Conservation (phyloP, 257 asterid species). For the Coffea canephora region DNA sequence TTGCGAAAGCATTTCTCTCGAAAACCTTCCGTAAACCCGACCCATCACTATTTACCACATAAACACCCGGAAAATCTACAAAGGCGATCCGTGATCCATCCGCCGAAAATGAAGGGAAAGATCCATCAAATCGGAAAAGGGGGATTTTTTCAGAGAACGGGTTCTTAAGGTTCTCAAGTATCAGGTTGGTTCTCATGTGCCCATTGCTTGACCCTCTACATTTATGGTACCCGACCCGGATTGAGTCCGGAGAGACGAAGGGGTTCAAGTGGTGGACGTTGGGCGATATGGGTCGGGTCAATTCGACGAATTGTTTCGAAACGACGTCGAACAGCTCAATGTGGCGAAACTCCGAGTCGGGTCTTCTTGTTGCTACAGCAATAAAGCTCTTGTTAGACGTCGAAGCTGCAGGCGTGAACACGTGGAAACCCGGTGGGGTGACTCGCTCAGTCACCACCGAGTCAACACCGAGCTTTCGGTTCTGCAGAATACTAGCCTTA, state of each 20-base stretch:
- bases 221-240: conserved; percentile 63
- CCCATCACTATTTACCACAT: conserved; percentile 72
- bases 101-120: conserved; percentile 81
- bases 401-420: conserved; percentile 86
- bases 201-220: conserved; percentile 55
- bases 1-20: conserved; percentile 48
- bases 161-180: conserved; percentile 54
- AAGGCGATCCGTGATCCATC: conserved; percentile 67
- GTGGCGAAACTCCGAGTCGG: conserved; percentile 65
- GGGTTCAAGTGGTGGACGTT: conserved; percentile 75
- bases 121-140: conserved; percentile 72
- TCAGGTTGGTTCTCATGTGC: conserved; percentile 26
- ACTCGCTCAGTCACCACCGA: conserved; percentile 52
- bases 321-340: conserved; percentile 64
- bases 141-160: conserved; percentile 51
- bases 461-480: conserved; percentile 24
- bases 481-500: conserved; percentile 35
- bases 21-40: conserved; percentile 55
- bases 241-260: conserved; percentile 61
- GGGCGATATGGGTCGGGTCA: conserved; percentile 58
- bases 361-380: conserved; percentile 75
- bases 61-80: conserved; percentile 56
- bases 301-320: conserved; percentile 28
- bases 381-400: conserved; percentile 48
- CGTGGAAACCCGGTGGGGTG: conserved; percentile 91